Percentiles rank a stretch among this genome's conserved stretches.
These are phyloP conservation scores for Aristolochia contorta DNA, from an alignment of 164 flowering plant genomes.

Conservation along the genomic window DNA sequence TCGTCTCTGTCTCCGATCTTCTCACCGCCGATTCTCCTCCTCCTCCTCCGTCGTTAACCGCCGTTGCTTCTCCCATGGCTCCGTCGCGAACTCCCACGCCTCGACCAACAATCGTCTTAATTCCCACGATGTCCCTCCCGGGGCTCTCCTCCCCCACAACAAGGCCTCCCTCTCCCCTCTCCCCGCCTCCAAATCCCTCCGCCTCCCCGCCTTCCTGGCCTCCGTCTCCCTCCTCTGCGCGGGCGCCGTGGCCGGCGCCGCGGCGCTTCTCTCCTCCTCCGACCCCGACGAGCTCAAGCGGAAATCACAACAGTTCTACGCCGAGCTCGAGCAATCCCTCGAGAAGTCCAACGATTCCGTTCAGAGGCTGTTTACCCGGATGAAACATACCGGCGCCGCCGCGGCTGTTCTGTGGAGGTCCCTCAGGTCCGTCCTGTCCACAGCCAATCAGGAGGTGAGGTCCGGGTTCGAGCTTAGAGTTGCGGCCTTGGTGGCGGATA, in stretches of 20 bases:
- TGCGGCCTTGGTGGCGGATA: constrained; percentile 84
- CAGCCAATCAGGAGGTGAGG: constrained; percentile 81
- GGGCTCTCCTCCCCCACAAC: constrained; percentile 16
- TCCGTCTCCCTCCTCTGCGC: constrained; percentile 13
- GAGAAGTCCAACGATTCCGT: constrained; percentile 36
- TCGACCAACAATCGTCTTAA: constrained; percentile 6
- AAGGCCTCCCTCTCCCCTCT: constrained; percentile 8
- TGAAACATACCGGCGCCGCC: constrained; percentile 70
- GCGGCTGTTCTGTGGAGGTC: constrained; percentile 85
- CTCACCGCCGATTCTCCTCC: neutral
- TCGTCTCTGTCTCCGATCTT: neutral
- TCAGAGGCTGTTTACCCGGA: constrained; percentile 28
- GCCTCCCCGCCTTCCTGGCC: constrained; percentile 26
- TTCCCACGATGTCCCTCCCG: constrained; percentile 17
- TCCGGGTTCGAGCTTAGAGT: constrained; percentile 82
- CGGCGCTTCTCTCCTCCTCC: neutral
- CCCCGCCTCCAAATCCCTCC: constrained; percentile 23
- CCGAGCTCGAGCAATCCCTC: constrained; percentile 27
- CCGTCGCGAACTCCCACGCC: constrained; percentile 8
- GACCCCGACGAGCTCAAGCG: constrained; percentile 2
- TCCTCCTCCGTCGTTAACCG: neutral
- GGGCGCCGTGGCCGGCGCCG: constrained; percentile 1
- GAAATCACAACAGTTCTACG: constrained; percentile 13
- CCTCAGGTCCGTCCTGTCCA: constrained; percentile 64
- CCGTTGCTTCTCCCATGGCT: constrained; percentile 4